Evolutionary conservation across 2,329 filamentous ascomycete species (phyloP), one percentile per base, ranked within the genome.

Genomic region (Fusarium floridanum): DNA sequence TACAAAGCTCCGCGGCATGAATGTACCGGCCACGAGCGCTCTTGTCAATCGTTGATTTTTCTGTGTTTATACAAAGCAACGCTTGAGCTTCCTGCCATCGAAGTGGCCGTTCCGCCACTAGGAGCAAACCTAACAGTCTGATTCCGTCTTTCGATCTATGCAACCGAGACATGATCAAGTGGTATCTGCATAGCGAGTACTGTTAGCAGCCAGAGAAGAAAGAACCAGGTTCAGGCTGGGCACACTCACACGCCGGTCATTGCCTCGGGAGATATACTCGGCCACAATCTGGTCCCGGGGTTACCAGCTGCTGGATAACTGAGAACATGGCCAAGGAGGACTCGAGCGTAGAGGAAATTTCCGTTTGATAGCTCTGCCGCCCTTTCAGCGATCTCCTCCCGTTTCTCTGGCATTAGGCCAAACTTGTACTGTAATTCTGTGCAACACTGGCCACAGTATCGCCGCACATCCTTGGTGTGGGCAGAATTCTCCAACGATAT

Each of bases 311-410:
- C 43, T 48, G 22, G 43, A 32, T 55, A 9, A 64, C 48, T 7
- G 45, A 71, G 27, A 4, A 72, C 20, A 29, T 72, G 71, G 16
- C 24, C 14, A 20, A 73, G n/a, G 17, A 73, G 68, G 9, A 73
- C 56, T 12, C 63, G 63, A 17, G 66, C 71, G n/a, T 72, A 66
- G 9, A 73, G 60, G 34, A 71, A 73, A 61, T 39, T 64, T 67
- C 68, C 63, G n/a, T 56, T 59, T 39, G 71, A 59, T 36, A 48
- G 57, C 3, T 16, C 10, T 4, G 53, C 39, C 10, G 71, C 68
- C 11, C 7, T 32, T 20, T 55, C 11, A 32, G 27, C 17, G 20
- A 55, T 20, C 22, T 55, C 48, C 12, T 29, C 7, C 17, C 43
- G 17, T 4, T 53, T 56, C 4, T 20, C 16, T 7, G 11, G 24